These are phyloP conservation scores for Draba incana DNA, from an alignment of 345 rosid species.

Conservation along the genomic window DNA sequence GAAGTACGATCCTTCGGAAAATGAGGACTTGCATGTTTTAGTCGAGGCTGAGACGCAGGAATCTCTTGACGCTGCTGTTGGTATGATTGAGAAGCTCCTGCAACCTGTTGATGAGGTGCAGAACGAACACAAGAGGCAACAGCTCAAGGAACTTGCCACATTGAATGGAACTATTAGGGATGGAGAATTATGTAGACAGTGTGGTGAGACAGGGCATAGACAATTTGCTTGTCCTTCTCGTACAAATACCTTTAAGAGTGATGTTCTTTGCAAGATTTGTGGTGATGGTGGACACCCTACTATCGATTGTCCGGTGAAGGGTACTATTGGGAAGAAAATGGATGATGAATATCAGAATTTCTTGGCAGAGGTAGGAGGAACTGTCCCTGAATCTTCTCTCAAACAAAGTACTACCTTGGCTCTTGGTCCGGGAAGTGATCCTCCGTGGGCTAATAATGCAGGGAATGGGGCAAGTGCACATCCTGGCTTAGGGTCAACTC, in stretches of 20 bases:
- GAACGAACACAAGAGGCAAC: slow-evolving; percentile 98
- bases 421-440: slow-evolving; percentile 74
- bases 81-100: slow-evolving; percentile 94
- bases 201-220: slow-evolving; percentile 94
- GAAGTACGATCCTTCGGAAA: slow-evolving; percentile 91
- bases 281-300: slow-evolving; percentile 99
- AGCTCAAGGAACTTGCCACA: slow-evolving; percentile 93
- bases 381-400: slow-evolving; percentile 85
- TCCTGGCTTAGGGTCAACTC: slow-evolving; percentile 80
- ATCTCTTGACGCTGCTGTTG: slow-evolving; percentile 91
- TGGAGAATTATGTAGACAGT: slow-evolving; percentile 89
- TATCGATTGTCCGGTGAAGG: slow-evolving; percentile 95
- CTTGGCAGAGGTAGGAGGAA: slow-evolving; percentile 89
- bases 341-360: slow-evolving; percentile 98
- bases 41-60: slow-evolving; percentile 97
- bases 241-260: slow-evolving; percentile 89
- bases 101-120: slow-evolving; percentile 97
- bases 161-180: slow-evolving; percentile 98
- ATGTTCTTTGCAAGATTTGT: slow-evolving; percentile 96
- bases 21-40: slow-evolving; percentile 97
- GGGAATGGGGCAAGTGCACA: slow-evolving; percentile 66
- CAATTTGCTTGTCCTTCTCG: slow-evolving; percentile 95
- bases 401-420: slow-evolving; percentile 70
- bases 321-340: slow-evolving; percentile 93
- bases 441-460: slow-evolving; percentile 84